phyloP scores from a whole-genome alignment of 164 flowering plant species.

The Annona squamosa region DNA sequence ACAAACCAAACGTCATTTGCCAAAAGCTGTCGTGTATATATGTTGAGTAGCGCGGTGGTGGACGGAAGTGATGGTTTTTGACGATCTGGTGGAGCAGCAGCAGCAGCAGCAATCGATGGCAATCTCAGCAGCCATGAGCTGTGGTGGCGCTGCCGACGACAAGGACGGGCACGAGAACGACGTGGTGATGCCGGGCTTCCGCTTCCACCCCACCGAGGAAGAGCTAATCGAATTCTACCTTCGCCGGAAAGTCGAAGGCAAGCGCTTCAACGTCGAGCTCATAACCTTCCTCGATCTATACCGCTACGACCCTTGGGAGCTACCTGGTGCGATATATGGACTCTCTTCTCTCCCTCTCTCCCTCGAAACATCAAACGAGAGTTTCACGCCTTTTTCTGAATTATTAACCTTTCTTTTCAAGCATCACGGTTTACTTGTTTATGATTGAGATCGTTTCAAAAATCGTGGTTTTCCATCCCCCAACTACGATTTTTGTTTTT shows the following conservation, averaged over 20 bases:
- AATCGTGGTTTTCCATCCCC: background rate
- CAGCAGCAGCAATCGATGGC: background rate
- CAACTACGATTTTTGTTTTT: background rate
- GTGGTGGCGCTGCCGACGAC: conserved; percentile 8
- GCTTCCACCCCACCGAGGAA: conserved; percentile 97
- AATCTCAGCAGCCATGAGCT: background rate
- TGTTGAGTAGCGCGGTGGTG: no score
- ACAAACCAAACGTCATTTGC: background rate
- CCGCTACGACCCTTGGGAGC: conserved; percentile 98
- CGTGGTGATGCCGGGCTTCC: conserved; percentile 95
- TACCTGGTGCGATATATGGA: conserved; percentile 53
- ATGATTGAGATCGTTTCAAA: background rate
- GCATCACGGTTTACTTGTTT: background rate
- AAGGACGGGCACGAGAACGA: conserved; percentile 68
- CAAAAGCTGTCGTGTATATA: conserved; percentile 7
- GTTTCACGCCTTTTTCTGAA: background rate
- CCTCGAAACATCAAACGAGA: background rate
- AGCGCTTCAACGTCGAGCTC: conserved; percentile 83
- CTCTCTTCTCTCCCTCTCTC: background rate
- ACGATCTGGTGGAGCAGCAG: background rate
- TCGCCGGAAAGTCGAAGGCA: conserved; percentile 96
- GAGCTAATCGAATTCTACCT: conserved; percentile 94
- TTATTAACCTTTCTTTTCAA: background rate
- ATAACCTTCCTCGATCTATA: conserved; percentile 90
- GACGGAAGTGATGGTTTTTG: conserved; percentile 3